A percentile compares a stretch with the other conserved stretches of the same genome.
These are phyloP conservation scores for Coprinopsis sp. DNA, from an alignment of 768 basidiomycete species.

Conservation along the genomic window DNA sequence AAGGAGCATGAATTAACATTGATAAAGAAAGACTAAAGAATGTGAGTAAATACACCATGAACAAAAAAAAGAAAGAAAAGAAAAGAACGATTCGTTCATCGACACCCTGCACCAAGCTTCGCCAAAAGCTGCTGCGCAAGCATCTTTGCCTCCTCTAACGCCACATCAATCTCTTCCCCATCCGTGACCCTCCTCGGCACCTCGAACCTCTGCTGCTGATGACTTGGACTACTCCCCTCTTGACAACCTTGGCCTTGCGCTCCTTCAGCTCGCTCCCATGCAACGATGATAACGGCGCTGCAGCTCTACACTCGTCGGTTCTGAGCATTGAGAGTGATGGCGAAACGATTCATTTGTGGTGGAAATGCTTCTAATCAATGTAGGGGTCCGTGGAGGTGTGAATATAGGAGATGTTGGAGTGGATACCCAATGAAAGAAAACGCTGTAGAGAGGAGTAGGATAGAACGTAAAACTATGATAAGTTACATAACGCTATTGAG, in stretches of 20 bases:
- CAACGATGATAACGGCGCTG: neutral
- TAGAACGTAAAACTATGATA: no score
- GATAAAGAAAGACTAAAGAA: neutral
- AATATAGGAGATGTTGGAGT: neutral
- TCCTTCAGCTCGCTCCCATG: neutral
- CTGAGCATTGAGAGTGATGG: neutral
- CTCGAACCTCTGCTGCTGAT: no score
- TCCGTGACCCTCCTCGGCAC: neutral
- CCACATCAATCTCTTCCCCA: constrained; percentile 22
- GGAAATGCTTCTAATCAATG: neutral
- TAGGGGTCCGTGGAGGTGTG: neutral
- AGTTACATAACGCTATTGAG: no score
- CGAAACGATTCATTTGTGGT: neutral
- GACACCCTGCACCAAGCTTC: constrained; percentile 20
- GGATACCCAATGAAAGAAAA: constrained; percentile 1
- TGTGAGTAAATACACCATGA: neutral
- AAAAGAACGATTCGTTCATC: no score
- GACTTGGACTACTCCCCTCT: constrained; percentile 4
- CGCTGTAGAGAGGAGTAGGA: constrained; percentile 7
- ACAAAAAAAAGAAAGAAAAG: no score
- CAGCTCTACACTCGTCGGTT: neutral
- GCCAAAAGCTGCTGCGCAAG: constrained; percentile 29
- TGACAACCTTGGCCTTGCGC: neutral
- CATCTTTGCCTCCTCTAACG: constrained; percentile 30
- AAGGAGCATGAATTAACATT: no score